Evolutionary conservation across 2,329 filamentous ascomycete species (phyloP).

Genomic region (Mycosphaerelloides madeirae): DNA sequence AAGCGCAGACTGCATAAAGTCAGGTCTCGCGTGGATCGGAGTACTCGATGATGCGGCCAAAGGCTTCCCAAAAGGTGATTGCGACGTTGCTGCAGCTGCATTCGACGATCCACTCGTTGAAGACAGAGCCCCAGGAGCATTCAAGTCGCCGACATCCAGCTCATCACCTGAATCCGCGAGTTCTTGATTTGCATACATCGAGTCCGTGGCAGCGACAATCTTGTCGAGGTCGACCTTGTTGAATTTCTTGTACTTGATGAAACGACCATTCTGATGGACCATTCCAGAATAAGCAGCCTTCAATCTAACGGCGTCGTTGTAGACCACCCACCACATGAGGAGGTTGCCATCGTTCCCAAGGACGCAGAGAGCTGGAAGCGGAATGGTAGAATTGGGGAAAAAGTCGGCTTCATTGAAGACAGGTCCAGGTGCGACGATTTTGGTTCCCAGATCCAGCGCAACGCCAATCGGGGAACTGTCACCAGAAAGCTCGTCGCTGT

Average conservation of each 20-base stretch:
- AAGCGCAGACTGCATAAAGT: slow-evolving; percentile 30
- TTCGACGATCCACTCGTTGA: not conserved
- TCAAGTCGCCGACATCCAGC: not conserved
- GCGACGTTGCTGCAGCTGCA: not conserved
- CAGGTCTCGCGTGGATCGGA: slow-evolving; percentile 6
- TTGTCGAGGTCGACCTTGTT: not conserved
- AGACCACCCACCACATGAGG: slow-evolving; percentile 85
- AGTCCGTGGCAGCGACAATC: not conserved
- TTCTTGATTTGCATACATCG: not conserved
- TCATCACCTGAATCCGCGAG: not conserved
- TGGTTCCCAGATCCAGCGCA: slow-evolving; percentile 61
- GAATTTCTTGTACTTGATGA: slow-evolving; percentile 4
- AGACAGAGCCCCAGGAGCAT: too few species aligned
- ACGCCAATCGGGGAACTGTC: slow-evolving; percentile 77
- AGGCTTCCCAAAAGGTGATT: not conserved
- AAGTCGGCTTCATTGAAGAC: slow-evolving; percentile 55
- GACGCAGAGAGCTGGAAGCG: slow-evolving; percentile 76
- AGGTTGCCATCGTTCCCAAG: slow-evolving; percentile 86
- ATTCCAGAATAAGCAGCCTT: slow-evolving; percentile 5
- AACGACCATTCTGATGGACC: slow-evolving; percentile 6
- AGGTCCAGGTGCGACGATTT: slow-evolving; percentile 17
- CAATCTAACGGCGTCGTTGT: slow-evolving; percentile 40
- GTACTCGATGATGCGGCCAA: not conserved
- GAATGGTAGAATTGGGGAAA: slow-evolving; percentile 70
- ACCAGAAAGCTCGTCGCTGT: slow-evolving; percentile 48